Evolutionary conservation across 805 yeast species (phyloP).

Genomic region (Scheffersomyces stipitis): DNA sequence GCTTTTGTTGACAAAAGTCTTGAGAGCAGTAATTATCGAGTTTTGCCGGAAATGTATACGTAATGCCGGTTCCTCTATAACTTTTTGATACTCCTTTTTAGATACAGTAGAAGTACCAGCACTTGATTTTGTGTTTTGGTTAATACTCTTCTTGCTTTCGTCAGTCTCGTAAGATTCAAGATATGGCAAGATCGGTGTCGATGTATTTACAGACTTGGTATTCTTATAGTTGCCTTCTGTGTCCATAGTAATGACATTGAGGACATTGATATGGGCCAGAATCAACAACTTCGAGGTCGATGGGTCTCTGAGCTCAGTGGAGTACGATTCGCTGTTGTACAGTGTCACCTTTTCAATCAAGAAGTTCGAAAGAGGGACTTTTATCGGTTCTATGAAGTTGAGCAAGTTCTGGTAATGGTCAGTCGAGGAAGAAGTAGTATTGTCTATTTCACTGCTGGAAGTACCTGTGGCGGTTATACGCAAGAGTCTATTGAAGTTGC

Average conservation of each 20-base stretch:
- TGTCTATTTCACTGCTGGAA: not conserved
- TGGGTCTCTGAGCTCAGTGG: constrained; percentile 25
- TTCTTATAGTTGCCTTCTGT: constrained; percentile 20
- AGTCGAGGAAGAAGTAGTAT: not conserved
- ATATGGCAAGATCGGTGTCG: constrained; percentile 21
- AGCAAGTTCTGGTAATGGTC: not conserved
- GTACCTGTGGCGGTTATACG: constrained; percentile 5
- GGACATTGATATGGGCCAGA: constrained; percentile 49
- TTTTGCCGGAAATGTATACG: constrained; percentile 37
- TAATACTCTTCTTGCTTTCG: not conserved
- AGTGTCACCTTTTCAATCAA: constrained; percentile 29
- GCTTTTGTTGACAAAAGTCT: constrained; percentile 24
- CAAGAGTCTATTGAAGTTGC: constrained; percentile 29
- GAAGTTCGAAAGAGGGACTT: constrained; percentile 1
- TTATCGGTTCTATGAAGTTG: not conserved
- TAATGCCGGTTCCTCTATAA: constrained; percentile 46
- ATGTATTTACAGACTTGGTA: constrained; percentile 17
- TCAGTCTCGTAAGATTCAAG: constrained; percentile 9
- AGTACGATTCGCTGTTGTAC: constrained; percentile 30
- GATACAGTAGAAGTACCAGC: not conserved
- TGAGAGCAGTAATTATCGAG: constrained; percentile 41
- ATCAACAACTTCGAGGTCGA: constrained; percentile 37
- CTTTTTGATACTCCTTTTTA: constrained; percentile 23
- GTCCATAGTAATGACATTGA: constrained; percentile 46
- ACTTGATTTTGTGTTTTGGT: not conserved